Conservation (phyloP, 208 protist species). For the Acanthamoeba castellanii region DNA sequence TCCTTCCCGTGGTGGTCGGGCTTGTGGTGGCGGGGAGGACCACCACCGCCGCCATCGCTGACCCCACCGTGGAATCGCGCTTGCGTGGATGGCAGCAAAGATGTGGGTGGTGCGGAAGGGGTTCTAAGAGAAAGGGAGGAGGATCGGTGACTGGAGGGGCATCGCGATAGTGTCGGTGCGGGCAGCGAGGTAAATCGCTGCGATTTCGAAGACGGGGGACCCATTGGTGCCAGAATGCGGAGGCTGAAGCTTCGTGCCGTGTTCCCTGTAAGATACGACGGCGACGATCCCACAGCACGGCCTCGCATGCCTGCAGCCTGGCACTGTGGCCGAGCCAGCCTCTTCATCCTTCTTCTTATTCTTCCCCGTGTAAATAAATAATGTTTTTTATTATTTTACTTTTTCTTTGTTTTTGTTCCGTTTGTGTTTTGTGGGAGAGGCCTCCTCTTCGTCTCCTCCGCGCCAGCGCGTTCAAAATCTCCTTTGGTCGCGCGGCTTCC, state of each 20-base stretch:
- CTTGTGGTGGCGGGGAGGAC: not conserved
- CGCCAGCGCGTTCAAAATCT: too few species aligned
- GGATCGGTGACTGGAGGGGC: not conserved
- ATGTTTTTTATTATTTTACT: too few species aligned
- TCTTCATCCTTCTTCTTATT: too few species aligned
- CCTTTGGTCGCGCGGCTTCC: not conserved
- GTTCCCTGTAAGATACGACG: too few species aligned
- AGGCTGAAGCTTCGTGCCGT: too few species aligned
- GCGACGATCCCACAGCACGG: too few species aligned
- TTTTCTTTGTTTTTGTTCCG: not conserved
- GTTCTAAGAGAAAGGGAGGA: not conserved
- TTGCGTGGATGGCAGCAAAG: not conserved
- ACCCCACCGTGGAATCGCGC: constrained; percentile 4
- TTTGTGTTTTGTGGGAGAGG: not conserved
- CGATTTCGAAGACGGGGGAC: not conserved
- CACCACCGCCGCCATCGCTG: not conserved
- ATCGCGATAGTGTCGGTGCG: not conserved
- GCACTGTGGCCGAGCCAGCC: too few species aligned
- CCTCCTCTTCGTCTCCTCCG: too few species aligned
- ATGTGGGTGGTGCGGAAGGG: not conserved
- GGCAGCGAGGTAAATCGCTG: not conserved
- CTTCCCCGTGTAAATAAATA: too few species aligned
- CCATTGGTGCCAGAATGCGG: not conserved
- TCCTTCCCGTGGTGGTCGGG: not conserved
- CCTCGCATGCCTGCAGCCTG: too few species aligned